Base-by-base conservation (phyloP, 306 rosid genomes). In the Corylus americana region DNA sequence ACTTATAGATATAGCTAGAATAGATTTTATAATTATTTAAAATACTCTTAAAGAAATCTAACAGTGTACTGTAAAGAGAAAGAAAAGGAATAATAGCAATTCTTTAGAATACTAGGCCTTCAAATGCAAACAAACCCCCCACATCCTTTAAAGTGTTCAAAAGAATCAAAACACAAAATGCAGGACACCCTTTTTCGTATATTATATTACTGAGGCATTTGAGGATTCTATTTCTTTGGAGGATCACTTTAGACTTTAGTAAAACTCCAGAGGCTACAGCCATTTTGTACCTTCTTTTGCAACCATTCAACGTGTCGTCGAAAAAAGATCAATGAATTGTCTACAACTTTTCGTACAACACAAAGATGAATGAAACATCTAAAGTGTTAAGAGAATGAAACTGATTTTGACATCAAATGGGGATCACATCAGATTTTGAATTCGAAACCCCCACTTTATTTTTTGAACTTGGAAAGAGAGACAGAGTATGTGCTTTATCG, bases 271-370 rank as follows among this genome's bases (percentile, higher is more conserved):
- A 3, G 66, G 66, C 37, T 29, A 4, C 39, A 1, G 66, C 31
- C 37, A 59, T 59, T 59, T 25, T 59, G 66, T 25, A n/a, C 66
- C 66, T 59, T 59, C 66, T 25, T 59, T 59, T 59, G 35, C 66
- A 59, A 22, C 14, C 66, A 25, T 25, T 59, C 66, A 59, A 59
- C 35, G 66, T 10, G 31, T n/a, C 35, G 31, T n/a, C 35, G 1
- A 25, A 25, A 59, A 25, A 25, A 12, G 8, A 59, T 59, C 37
- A 3, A 22, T 25, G 66, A 59, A 27, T 25, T 66, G 18, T 4
- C 49, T 17, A 8, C 12, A 14, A 35, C 71, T 66, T 66, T 66
- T 17, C 50, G 25, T 37, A 66, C 27, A 66, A 5, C 16, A 12
- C 42, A 59, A 22, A 11, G 66, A 59, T 11, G 4, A 4, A 22